Base-by-base conservation (phyloP, 2,329 filamentous ascomycete species). In the Ascochyta pisi region DNA sequence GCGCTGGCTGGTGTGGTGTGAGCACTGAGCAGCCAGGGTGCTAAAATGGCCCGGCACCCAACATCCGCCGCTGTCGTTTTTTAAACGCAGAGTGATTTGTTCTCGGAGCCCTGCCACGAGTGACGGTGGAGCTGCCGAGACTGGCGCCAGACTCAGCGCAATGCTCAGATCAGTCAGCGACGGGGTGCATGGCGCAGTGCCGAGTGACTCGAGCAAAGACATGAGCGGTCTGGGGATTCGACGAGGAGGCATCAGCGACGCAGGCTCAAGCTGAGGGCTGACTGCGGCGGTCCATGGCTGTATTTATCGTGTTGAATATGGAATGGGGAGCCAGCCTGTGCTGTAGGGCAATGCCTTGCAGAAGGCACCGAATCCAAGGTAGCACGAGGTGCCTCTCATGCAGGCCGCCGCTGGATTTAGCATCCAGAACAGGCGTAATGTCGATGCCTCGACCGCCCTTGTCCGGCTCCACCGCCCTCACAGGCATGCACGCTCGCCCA, bases 381-480 rank as follows among this genome's bases (percentile, higher is more conserved):
- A 64, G 69, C 66, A 74, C 67, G 63, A 70, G 66, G 65, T 67
- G 65, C 63, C 67, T 68, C 38, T 51, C 64, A 62, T 61, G 67
- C 65, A 64, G 66, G 62, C 64, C 67, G 66, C 62, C 42, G 53
- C 53, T 56, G 53, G 53, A 48, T 51, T 43, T 51, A 47, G 53
- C 53, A 34, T 48, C 53, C 53, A 51, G 51, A 54, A 44, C 63
- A 58, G 64, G 70, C 67, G 63, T 66, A 68, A 67, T 70, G 65
- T 68, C 66, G 58, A 67, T 70, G 67, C 65, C 70, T 71, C 68
- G 68, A 71, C 68, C 71, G 70, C 70, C 70, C 67, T 71, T 65
- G 62, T 62, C 64, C 69, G 71, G 69, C 45, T 61, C 66, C 64
- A 70, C 67, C 64, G 69, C 68, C 65, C 54, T 67, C 56, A 47